Percentiles rank a stretch among this genome's conserved stretches.
These are phyloP conservation scores for Dioscorea cayenensis DNA, from an alignment of 116 monocot genomes.

Conservation along the genomic window DNA sequence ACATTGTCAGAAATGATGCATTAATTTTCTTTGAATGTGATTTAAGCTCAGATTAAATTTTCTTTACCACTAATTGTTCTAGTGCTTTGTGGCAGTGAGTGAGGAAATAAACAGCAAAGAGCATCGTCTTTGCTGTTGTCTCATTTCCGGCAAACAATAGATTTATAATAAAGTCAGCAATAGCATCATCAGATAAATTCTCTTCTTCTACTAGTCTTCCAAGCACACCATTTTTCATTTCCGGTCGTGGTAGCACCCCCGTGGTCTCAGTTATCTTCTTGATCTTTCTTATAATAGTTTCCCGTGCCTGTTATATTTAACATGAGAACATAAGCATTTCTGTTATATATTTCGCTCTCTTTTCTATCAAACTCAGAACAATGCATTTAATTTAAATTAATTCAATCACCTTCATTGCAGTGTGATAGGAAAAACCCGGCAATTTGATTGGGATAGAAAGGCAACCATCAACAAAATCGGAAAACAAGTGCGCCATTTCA, in stretches of 20 bases:
- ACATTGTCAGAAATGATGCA: too few species aligned
- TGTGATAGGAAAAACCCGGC: slow-evolving; percentile 32
- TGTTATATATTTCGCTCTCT: too few species aligned
- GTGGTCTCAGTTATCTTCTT: slow-evolving; percentile 12
- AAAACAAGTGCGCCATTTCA: slow-evolving; percentile 38
- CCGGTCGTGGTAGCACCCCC: slow-evolving; percentile 4
- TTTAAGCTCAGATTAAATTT: not conserved
- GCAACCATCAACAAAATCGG: slow-evolving; percentile 46
- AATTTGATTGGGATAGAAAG: slow-evolving; percentile 41
- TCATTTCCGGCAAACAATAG: slow-evolving; percentile 47
- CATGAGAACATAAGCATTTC: not conserved
- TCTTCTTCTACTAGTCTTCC: slow-evolving; percentile 36
- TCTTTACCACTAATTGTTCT: slow-evolving; percentile 27
- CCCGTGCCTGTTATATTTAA: slow-evolving; percentile 24
- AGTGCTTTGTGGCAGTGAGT: slow-evolving; percentile 33
- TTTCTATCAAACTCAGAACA: too few species aligned
- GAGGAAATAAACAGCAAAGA: slow-evolving; percentile 45
- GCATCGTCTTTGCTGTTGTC: slow-evolving; percentile 45
- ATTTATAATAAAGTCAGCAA: slow-evolving; percentile 41
- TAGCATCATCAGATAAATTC: slow-evolving; percentile 18
- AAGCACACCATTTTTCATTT: slow-evolving; percentile 18
- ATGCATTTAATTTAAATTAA: not conserved
- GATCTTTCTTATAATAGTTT: slow-evolving; percentile 29
- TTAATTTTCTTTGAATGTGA: too few species aligned
- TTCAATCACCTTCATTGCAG: slow-evolving; percentile 37